Conservation (phyloP, 345 rosid genomes). For the Cochlearia excelsa region DNA sequence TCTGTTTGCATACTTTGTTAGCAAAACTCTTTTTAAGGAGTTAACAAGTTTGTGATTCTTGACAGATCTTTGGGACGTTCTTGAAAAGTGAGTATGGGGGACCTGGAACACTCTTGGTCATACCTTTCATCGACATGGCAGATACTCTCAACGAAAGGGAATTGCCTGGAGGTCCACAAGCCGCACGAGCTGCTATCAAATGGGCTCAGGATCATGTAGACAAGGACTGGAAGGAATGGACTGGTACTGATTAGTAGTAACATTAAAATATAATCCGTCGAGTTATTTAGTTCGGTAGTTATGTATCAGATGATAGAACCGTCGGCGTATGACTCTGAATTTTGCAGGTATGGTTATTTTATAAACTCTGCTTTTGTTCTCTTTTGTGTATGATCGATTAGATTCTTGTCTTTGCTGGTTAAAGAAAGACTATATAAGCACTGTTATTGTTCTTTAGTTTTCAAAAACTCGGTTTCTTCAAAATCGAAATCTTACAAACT, state of each 20-base stretch:
- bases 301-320: neutral
- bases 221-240: constrained; percentile 95
- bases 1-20: no score
- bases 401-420: no score
- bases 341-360: no score
- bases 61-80: constrained; percentile 72
- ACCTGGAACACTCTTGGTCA: constrained; percentile 85
- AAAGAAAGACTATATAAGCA: neutral
- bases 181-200: constrained; percentile 82
- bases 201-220: constrained; percentile 89
- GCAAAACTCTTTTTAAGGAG: no score
- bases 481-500: constrained; percentile 19
- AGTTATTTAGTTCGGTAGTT: constrained; percentile 11
- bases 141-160: constrained; percentile 72
- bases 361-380: no score
- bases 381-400: no score
- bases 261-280: neutral
- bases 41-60: constrained; percentile 14
- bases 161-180: constrained; percentile 86
- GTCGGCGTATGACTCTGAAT: no score
- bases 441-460: constrained; percentile 1
- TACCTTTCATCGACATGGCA: constrained; percentile 93
- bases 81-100: constrained; percentile 82
- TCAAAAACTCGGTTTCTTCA: constrained; percentile 13
- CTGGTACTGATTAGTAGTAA: constrained; percentile 39